Evolutionary conservation across 2,329 filamentous ascomycete genomes (phyloP), one percentile per base, ranked within the genome.

Genomic region (Arthrobotrys pseudoclavata): DNA sequence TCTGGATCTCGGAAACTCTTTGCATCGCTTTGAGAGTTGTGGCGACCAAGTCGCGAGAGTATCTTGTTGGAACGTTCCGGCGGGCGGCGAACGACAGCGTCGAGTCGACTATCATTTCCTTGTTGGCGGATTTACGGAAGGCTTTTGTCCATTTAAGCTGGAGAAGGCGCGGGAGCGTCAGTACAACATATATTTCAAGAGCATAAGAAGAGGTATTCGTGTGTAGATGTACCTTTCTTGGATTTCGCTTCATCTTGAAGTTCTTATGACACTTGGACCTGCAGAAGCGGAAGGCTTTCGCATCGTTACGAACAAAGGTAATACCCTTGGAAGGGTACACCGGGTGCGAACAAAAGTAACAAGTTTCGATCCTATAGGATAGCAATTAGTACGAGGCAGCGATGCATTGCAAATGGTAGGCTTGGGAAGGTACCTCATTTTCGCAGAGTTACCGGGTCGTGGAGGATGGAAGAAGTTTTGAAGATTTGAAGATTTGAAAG

Each of bases 81-180:
- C 93, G 92, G 81, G 93, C 92, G 79, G 93, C 92, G 86, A 98
- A 97, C 83, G 93, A 91, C 78, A 99, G 90, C 34, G 95, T 97
- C 82, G 90, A 92, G 87, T 99, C 96, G 85, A 98, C 94, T 71
- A 92, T 92, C 93, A 97, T 90, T 85, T 90, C 89, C 86, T 94
- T 96, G 86, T 93, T 93, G 72, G 92, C 91, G 18, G 91, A 89
- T 83, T 91, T 91, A 83, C 94, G 91, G 88, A 94, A 95, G 64
- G 93, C 90, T 87, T 97, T 97, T 79, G 95, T 97, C 96, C 95
- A 97, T 85, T 94, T 96, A 82, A 98, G 89, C 85, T 97, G 45
- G 9, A 13, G 5, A 26, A 42, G 12, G 20, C 9, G 34, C 55
- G n/a, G 34, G 15, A 3, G 6, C 9, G 12, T 60, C 26, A 60